Base-by-base conservation (phyloP, 2,329 filamentous ascomycete species). In the Emmonsiellopsis sp. region DNA sequence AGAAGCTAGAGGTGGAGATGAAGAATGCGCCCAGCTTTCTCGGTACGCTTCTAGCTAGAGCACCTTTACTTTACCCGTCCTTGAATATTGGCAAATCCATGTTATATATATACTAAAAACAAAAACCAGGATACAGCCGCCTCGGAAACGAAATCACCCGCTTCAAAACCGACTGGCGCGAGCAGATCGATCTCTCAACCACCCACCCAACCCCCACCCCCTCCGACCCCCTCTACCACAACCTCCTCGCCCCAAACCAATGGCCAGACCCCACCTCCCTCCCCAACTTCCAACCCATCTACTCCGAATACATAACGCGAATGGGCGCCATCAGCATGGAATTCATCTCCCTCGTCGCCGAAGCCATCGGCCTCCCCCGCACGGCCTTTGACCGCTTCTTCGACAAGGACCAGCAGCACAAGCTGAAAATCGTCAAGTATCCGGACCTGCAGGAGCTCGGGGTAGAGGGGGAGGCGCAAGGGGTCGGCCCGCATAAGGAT, bases 341-440 rank as follows among this genome's bases (percentile, higher is more conserved):
- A 61, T 94, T 94, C 72, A 92, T 87, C 1, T 81, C 80, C 9
- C 79, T 94, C 32, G 87, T 94, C 61, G 89, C 89, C 57, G 88
- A 94, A 73, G 86, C 87, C n/a, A 85, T 95, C 57, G 80, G 81
- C 8, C 76, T 95, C 5, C 81, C 85, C 0, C 57, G 76, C 0
- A 71, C 78, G 50, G 87, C 89, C 0, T 94, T 95, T 68, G 74
- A 82, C 65, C 82, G 80, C 62, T 94, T 91, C 75, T 92, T 92
- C 70, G 87, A 91, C 66, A 61, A 62, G 1, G 70, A 78, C 42
- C 77, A 75, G 73, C 89, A 93, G 72, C 88, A 94, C 74, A 94
- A 94, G 75, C 78, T 94, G 63, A 95, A 95, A 74, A 85, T 95
- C 55, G 85, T 94, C 56, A 89, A 87, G 73, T 94, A 93, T 65